phyloP scores from a whole-genome alignment of 2,329 filamentous ascomycete genomes.

The Calonectria hongkongensis region DNA sequence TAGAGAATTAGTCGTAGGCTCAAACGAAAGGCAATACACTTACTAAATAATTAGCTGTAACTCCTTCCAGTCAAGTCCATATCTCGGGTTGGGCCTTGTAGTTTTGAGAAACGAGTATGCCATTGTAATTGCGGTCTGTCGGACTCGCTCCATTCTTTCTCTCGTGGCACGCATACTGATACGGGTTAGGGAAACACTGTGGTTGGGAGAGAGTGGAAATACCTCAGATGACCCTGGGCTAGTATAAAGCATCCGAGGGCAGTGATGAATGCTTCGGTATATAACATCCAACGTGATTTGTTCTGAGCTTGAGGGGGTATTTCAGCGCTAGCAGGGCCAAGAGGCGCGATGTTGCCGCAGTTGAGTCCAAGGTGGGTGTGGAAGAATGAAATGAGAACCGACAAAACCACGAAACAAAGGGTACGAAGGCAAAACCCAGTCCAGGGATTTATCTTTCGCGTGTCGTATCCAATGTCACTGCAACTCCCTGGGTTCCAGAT shows the following conservation, averaged over 20 bases:
- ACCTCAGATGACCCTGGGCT: conserved; percentile 51
- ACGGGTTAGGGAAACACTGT: background rate
- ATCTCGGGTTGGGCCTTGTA: conserved; percentile 25
- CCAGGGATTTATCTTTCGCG: conserved; percentile 11
- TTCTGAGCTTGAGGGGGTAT: background rate
- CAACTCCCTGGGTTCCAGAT: conserved; percentile 42
- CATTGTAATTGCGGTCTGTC: conserved; percentile 43
- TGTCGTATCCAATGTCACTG: conserved; percentile 44
- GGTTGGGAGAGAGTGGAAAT: background rate
- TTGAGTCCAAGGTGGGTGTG: conserved; percentile 35
- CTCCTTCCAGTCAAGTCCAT: conserved; percentile 6
- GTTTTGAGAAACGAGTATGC: conserved; percentile 52
- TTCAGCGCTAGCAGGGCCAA: background rate
- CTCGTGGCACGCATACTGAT: conserved; percentile 46
- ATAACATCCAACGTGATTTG: conserved; percentile 30
- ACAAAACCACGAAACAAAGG: conserved; percentile 38
- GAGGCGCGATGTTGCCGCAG: conserved; percentile 6
- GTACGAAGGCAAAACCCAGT: conserved; percentile 28
- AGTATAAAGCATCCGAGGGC: conserved; percentile 43
- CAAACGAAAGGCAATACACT: background rate
- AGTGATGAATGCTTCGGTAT: conserved; percentile 39
- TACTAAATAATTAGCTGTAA: conserved; percentile 53
- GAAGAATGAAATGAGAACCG: conserved; percentile 36
- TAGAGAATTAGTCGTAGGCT: conserved; percentile 27
- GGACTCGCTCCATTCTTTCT: conserved; percentile 50